Evolutionary conservation across 345 rosid genomes (phyloP).

Genomic region (Hibiscus mutabilis): DNA sequence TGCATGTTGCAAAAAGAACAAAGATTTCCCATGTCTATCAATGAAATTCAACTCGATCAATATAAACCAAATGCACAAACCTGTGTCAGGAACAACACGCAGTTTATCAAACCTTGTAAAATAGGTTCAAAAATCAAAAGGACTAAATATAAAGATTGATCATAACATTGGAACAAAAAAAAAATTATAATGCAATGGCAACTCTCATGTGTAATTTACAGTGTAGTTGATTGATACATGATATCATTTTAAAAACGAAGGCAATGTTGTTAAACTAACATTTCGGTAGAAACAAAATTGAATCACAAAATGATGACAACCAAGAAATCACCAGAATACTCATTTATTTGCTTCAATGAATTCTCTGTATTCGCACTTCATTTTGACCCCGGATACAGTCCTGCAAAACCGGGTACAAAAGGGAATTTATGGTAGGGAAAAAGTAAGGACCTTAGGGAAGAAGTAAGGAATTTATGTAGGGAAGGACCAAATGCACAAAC

Average conservation of each 20-base stretch:
- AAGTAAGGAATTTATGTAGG: too few relatives aligned
- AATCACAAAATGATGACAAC: not conserved
- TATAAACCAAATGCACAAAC: not conserved
- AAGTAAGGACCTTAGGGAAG: not conserved
- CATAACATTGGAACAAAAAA: not conserved
- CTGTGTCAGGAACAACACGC: not conserved
- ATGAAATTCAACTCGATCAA: not conserved
- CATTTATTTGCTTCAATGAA: slow-evolving; percentile 78
- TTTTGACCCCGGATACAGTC: slow-evolving; percentile 79
- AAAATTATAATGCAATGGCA: not conserved
- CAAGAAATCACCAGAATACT: not conserved
- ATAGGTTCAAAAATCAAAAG: not conserved
- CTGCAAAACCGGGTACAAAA: slow-evolving; percentile 29
- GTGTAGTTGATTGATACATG: slow-evolving; percentile 6
- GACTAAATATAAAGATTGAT: not conserved
- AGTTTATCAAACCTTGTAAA: not conserved
- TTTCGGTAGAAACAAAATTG: slow-evolving; percentile 4
- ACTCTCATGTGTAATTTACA: not conserved
- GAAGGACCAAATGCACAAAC: too few relatives aligned
- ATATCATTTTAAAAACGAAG: not conserved
- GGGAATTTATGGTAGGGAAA: not conserved
- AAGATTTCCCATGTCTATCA: not conserved
- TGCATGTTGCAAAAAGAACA: not conserved
- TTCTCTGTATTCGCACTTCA: slow-evolving; percentile 93
- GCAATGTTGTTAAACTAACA: not conserved